These are phyloP conservation scores for Kwoniella bestiolae DNA, from an alignment of 768 basidiomycete genomes.

Conservation along the genomic window DNA sequence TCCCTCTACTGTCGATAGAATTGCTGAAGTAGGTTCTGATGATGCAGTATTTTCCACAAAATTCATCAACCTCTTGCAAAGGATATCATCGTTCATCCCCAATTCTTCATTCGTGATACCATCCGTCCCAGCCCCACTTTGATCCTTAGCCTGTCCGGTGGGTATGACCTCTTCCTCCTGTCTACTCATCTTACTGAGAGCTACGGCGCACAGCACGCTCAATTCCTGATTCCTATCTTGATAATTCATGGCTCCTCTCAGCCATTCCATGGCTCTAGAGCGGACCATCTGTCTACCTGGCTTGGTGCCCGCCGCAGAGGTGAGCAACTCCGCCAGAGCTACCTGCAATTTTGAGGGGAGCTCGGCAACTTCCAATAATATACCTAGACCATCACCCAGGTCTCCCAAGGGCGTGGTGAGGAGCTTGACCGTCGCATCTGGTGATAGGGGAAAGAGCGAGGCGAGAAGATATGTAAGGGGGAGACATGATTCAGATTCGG, in stretches of 20 bases:
- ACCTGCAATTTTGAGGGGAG: slow-evolving; percentile 64
- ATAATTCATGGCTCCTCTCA: slow-evolving; percentile 64
- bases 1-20: slow-evolving; percentile 76
- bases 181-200: slow-evolving; percentile 76
- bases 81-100: slow-evolving; percentile 58
- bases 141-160: background rate
- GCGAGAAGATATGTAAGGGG: slow-evolving; percentile 34
- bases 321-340: slow-evolving; percentile 73
- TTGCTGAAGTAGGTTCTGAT: slow-evolving; percentile 58
- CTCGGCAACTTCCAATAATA: slow-evolving; percentile 68
- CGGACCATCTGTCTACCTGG: slow-evolving; percentile 68
- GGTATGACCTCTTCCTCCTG: slow-evolving; percentile 46
- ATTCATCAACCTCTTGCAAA: slow-evolving; percentile 66
- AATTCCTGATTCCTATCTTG: slow-evolving; percentile 60
- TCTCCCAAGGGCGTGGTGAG: slow-evolving; percentile 24
- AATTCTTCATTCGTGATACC: slow-evolving; percentile 35
- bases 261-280: slow-evolving; percentile 68
- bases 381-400: slow-evolving; percentile 27
- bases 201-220: slow-evolving; percentile 70
- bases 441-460: slow-evolving; percentile 35
- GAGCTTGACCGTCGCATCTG: slow-evolving; percentile 18
- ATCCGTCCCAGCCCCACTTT: background rate
- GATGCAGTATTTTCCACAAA: slow-evolving; percentile 58
- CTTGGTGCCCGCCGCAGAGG: slow-evolving; percentile 77
- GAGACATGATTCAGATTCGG: slow-evolving; percentile 25